A percentile compares a stretch with the other conserved stretches of the same genome.
These are phyloP conservation scores for Pichia rugopelliculosa DNA, from an alignment of 805 yeast genomes.

Conservation along the genomic window DNA sequence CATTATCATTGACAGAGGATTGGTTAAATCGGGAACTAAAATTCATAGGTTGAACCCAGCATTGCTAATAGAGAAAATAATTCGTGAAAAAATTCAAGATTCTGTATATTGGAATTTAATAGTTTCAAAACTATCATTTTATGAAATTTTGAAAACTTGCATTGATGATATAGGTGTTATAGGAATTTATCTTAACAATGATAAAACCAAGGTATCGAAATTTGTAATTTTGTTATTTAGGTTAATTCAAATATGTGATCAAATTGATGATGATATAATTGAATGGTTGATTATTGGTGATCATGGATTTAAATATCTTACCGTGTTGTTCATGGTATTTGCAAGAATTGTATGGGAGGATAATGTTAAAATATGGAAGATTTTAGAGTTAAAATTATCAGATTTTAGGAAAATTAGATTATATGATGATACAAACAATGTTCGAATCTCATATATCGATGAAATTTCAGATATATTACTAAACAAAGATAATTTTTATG, in stretches of 20 bases:
- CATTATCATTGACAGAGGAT: conserved; percentile 30
- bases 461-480: conserved; percentile 63
- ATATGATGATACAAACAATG: conserved; percentile 29
- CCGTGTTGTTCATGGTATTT: conserved; percentile 64
- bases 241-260: conserved; percentile 62
- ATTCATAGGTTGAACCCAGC: conserved; percentile 43
- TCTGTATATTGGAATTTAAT: conserved; percentile 50
- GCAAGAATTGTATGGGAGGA: conserved; percentile 37
- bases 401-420: conserved; percentile 67
- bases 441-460: conserved; percentile 54
- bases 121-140: conserved; percentile 40
- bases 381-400: conserved; percentile 46
- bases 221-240: conserved; percentile 74
- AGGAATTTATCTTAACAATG: conserved; percentile 34
- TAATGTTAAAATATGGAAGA: neutral
- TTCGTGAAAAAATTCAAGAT: conserved; percentile 49
- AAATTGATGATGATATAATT: conserved; percentile 46
- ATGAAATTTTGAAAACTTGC: conserved; percentile 40
- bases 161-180: conserved; percentile 33
- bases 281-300: conserved; percentile 46
- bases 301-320: conserved; percentile 67
- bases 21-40: conserved; percentile 21
- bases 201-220: conserved; percentile 54
- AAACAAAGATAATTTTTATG: conserved; percentile 50
- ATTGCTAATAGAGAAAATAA: conserved; percentile 49